phyloP scores from a whole-genome alignment of 129 eudicot species.

The Flaveria brownii region DNA sequence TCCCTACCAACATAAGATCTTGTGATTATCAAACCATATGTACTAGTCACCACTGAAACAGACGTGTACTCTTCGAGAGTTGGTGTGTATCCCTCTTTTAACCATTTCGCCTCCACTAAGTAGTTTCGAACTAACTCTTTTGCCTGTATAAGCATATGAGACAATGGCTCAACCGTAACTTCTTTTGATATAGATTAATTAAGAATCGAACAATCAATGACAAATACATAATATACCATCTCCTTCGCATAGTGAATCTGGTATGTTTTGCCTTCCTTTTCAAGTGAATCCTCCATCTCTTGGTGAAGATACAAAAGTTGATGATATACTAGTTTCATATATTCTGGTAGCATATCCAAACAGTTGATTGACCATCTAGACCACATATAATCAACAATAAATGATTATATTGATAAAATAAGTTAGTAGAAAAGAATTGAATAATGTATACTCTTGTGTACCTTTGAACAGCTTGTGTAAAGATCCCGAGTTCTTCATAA shows the following conservation, averaged over 20 bases:
- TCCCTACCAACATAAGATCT: slow-evolving; percentile 40
- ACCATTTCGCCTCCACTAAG: slow-evolving; percentile 45
- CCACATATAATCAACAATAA: no score
- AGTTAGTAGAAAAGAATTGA: neutral
- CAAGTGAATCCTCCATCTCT: slow-evolving; percentile 32
- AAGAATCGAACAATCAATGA: no score
- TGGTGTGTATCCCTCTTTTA: slow-evolving; percentile 28
- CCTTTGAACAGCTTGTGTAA: slow-evolving; percentile 49
- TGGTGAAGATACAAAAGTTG: slow-evolving; percentile 29
- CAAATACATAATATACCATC: slow-evolving; percentile 21
- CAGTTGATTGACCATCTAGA: slow-evolving; percentile 42
- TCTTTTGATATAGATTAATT: no score
- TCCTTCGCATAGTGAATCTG: slow-evolving; percentile 23
- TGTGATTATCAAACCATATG: slow-evolving; percentile 10
- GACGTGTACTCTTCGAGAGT: slow-evolving; percentile 43
- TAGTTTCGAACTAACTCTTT: neutral
- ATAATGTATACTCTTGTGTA: neutral
- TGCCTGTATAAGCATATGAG: no score
- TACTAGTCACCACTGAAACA: slow-evolving; percentile 18
- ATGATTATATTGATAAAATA: no score
- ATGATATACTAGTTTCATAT: slow-evolving; percentile 40
- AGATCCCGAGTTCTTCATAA: slow-evolving; percentile 42
- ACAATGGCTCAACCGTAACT: no score
- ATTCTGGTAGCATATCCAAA: slow-evolving; percentile 41
- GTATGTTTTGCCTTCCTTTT: slow-evolving; percentile 23